Base-by-base conservation (phyloP, 345 rosid genomes). In the Excoecaria agallocha region DNA sequence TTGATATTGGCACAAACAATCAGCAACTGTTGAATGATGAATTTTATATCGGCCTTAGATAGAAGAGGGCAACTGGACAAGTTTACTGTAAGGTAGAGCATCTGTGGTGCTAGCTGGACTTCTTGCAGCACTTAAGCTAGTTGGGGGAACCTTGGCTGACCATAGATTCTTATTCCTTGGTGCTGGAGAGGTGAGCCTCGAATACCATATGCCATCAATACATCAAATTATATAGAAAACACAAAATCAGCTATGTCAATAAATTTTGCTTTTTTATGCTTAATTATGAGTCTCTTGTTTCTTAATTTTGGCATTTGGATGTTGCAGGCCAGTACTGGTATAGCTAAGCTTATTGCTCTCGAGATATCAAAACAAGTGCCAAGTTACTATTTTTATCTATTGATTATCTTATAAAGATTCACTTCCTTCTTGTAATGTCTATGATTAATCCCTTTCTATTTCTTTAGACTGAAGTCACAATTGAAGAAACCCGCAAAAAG, bases 301-400 rank as follows among this genome's bases (percentile, higher is more conserved):
- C 75, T 43, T 56, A 61, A 25, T 74, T 48, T 16, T 17, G 8
- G 22, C 46, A 64, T 67, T 55, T 50, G 13, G n/a, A 37, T 65
- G 66, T 73, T 82, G 84, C 83, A 95, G 98, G 99, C 98, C 77
- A 98, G 99, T 69, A 95, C 99, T 51, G 98, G 99, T 49, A 95
- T 95, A 76, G 97, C 98, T 63, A 96, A 93, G 71, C 98, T 95
- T 68, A 91, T 93, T 77, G 98, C 98, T 25, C 90, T 93, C 16
- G 97, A 95, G 83, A 85, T 89, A 72, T 93, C 99, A 35, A 95
- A 88, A 80, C 96, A 86, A 96, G 99, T 93, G 84, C 50, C 84
- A 84, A 88, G 89, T 85, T 25, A 35, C 39, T 48, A 55, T 73
- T 41, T 72, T n/a, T n/a, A n/a, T n/a, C n/a, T n/a, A n/a, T n/a